Conservation (phyloP, 2,329 filamentous ascomycete species). For the Myotisia sp. region DNA sequence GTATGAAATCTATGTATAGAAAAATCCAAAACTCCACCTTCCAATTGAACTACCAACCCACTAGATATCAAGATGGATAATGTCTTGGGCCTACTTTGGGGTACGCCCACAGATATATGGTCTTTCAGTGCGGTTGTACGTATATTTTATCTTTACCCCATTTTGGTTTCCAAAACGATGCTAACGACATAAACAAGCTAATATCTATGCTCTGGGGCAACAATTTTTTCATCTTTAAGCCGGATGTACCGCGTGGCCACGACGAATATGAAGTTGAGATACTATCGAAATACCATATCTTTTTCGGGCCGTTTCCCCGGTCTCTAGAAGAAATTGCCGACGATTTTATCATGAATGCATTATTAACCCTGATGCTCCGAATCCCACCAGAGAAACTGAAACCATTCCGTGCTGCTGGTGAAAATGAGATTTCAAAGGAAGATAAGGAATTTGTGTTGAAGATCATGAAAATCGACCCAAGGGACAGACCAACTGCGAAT, state of each 20-base stretch:
- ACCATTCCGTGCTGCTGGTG: slow-evolving; percentile 15
- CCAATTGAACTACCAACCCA: background rate
- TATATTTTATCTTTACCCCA: background rate
- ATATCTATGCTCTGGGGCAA: slow-evolving; percentile 7
- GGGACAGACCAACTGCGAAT: slow-evolving; percentile 28
- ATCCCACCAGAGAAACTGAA: slow-evolving; percentile 15
- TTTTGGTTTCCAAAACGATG: background rate
- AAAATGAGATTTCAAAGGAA: slow-evolving; percentile 18
- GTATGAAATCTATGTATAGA: no score
- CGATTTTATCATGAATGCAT: slow-evolving; percentile 7
- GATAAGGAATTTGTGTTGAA: slow-evolving; percentile 27
- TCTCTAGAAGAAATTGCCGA: slow-evolving; percentile 13
- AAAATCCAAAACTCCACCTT: no score
- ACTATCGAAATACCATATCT: slow-evolving; percentile 5
- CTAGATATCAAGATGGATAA: slow-evolving; percentile 17
- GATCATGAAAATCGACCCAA: slow-evolving; percentile 33
- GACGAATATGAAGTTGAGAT: slow-evolving; percentile 8
- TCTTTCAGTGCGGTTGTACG: slow-evolving; percentile 15
- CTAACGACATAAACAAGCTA: slow-evolving; percentile 4
- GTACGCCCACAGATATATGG: slow-evolving; percentile 18
- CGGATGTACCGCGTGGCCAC: slow-evolving; percentile 5
- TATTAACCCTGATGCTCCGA: slow-evolving; percentile 9
- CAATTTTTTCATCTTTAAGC: slow-evolving; percentile 8
- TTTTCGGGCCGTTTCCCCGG: slow-evolving; percentile 9
- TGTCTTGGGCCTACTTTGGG: slow-evolving; percentile 15